Evolutionary conservation across 164 flowering plant genomes (phyloP).

Genomic region (Aristolochia californica): DNA sequence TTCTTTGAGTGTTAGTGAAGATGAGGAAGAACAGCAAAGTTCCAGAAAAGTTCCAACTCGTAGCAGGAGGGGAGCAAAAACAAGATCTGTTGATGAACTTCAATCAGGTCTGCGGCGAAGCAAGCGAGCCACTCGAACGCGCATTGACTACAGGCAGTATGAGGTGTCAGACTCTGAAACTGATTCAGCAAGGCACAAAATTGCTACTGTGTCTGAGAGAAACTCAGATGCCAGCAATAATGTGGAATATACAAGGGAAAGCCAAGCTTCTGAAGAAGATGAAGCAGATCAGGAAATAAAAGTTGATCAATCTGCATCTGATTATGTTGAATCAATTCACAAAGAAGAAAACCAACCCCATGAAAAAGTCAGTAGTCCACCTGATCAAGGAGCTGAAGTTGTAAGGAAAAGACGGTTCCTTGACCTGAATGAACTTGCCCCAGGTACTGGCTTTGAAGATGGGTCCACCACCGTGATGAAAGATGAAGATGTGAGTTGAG

Average conservation of each 20-base stretch:
- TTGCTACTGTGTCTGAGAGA: conserved; percentile 31
- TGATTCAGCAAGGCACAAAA: conserved; percentile 45
- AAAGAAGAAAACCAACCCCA: conserved; percentile 31
- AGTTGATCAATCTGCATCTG: conserved; percentile 29
- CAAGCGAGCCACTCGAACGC: conserved; percentile 70
- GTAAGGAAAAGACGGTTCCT: conserved; percentile 53
- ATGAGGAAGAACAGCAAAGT: conserved; percentile 47
- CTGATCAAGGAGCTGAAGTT: conserved; percentile 35
- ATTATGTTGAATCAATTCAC: conserved; percentile 17
- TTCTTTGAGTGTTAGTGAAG: conserved; percentile 54
- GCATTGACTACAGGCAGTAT: conserved; percentile 63
- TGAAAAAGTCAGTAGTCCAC: conserved; percentile 31
- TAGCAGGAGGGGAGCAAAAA: conserved; percentile 59
- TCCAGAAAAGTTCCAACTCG: conserved; percentile 47
- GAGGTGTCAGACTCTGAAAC: conserved; percentile 79
- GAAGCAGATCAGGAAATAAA: conserved; percentile 33
- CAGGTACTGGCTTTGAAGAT: conserved; percentile 85
- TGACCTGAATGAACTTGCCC: conserved; percentile 92
- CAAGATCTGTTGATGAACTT: conserved; percentile 57
- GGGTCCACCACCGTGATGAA: conserved; percentile 43
- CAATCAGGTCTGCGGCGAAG: conserved; percentile 87
- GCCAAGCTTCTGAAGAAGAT: conserved; percentile 42
- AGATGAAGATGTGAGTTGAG: conserved; percentile 32
- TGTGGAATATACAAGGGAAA: conserved; percentile 36
- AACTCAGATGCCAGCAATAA: conserved; percentile 48